These are phyloP conservation scores for Colletotrichum chlorophyti DNA, from an alignment of 2,329 filamentous ascomycete species.

Conservation along the genomic window DNA sequence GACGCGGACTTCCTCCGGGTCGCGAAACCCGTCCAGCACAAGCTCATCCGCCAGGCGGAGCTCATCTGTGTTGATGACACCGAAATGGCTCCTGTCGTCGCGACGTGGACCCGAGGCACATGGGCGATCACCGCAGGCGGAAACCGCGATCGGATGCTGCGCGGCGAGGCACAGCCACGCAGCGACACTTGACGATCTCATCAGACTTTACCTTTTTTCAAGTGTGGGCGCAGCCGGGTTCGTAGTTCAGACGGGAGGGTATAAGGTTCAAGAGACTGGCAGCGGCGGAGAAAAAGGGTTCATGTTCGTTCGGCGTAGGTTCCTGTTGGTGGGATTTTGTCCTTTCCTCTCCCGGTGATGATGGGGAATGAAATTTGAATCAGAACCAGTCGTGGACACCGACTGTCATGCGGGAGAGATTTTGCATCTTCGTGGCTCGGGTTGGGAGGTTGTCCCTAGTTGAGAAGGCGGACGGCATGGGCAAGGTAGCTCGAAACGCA, in stretches of 20 bases:
- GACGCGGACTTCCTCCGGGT: conserved; percentile 16
- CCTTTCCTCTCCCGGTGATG: not conserved
- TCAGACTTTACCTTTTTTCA: not conserved
- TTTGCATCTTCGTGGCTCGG: not conserved
- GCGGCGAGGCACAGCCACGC: conserved; percentile 13
- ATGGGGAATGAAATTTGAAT: too few relatives aligned
- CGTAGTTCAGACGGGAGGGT: conserved; percentile 14
- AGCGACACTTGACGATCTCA: conserved; percentile 19
- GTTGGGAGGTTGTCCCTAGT: not conserved
- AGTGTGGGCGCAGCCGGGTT: not conserved
- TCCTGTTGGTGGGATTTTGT: too few relatives aligned
- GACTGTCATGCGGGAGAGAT: too few relatives aligned
- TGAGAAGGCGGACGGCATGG: not conserved
- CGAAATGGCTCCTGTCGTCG: not conserved
- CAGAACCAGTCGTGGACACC: not conserved
- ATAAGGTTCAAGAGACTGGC: too few relatives aligned
- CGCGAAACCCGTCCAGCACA: conserved; percentile 4
- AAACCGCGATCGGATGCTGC: not conserved
- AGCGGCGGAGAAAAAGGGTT: not conserved
- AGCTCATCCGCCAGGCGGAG: not conserved
- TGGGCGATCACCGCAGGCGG: conserved; percentile 1
- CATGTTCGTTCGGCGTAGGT: too few relatives aligned
- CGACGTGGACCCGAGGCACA: not conserved
- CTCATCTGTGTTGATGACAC: not conserved
- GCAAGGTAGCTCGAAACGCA: conserved; percentile 15